Conservation (phyloP, 1,284 basidiomycete genomes). For the Cryptococcus neoformans region DNA sequence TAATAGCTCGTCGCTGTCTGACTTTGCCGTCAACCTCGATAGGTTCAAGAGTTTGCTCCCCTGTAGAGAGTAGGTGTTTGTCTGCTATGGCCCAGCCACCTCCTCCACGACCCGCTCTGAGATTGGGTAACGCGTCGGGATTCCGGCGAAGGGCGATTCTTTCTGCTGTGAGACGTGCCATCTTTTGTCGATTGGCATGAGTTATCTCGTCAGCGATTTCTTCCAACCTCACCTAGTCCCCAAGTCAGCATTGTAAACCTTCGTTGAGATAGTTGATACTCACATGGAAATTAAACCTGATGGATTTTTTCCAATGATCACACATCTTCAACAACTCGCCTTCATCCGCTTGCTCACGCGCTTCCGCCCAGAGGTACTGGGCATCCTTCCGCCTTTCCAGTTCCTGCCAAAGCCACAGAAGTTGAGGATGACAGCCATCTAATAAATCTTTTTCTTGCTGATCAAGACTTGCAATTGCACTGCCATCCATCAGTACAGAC, state of each 20-base stretch:
- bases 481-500: conserved; percentile 1
- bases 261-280: conserved; percentile 1
- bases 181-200: conserved; percentile 20
- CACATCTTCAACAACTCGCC: conserved; percentile 13
- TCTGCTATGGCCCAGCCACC: conserved; percentile 28
- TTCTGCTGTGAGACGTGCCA: conserved; percentile 21
- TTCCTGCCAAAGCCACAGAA: conserved; percentile 29
- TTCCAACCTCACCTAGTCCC: conserved; percentile 18
- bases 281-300: conserved; percentile 17
- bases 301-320: conserved; percentile 13
- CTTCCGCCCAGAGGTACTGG: conserved; percentile 15
- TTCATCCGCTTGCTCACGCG: conserved; percentile 14
- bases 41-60: conserved; percentile 11
- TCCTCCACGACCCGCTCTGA: conserved; percentile 29
- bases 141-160: conserved; percentile 21
- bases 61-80: conserved; percentile 20
- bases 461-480: conserved; percentile 33
- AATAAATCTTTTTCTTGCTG: conserved; percentile 27
- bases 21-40: conserved; percentile 15
- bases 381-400: conserved; percentile 21
- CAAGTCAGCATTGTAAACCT: not conserved
- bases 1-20: conserved; percentile 17
- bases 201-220: conserved; percentile 18
- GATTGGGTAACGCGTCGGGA: conserved; percentile 21
- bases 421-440: conserved; percentile 23